phyloP scores from a whole-genome alignment of 2,329 filamentous ascomycete species.

The Orbilia ellipsospora region DNA sequence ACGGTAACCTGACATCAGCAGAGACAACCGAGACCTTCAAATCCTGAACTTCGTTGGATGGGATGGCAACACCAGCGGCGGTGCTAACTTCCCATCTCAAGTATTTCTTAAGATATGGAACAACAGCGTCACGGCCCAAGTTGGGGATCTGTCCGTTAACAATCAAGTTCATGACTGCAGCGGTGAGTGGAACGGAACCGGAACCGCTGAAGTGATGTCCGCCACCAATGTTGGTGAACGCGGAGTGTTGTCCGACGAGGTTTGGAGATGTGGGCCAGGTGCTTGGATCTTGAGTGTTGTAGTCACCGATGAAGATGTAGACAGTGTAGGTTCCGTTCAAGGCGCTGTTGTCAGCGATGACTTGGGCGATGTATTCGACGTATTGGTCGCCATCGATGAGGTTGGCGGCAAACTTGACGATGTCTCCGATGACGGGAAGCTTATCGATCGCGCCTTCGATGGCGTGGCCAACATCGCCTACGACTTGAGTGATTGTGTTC shows the following conservation, averaged over 20 bases:
- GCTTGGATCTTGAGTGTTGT: constrained; percentile 58
- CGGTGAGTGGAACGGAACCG: constrained; percentile 63
- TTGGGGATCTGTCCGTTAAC: constrained; percentile 58
- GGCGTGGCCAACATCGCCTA: constrained; percentile 10
- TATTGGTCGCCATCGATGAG: constrained; percentile 57
- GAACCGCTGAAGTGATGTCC: constrained; percentile 60
- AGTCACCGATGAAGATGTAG: constrained; percentile 62
- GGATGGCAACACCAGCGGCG: constrained; percentile 35
- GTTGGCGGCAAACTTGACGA: constrained; percentile 26
- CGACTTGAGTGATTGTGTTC: constrained; percentile 1
- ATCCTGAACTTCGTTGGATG: constrained; percentile 33
- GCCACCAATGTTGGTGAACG: constrained; percentile 60
- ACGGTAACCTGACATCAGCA: constrained; percentile 43
- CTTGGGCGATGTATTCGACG: constrained; percentile 62
- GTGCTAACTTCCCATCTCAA: constrained; percentile 59
- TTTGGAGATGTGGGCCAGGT: constrained; percentile 62
- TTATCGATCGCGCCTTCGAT: constrained; percentile 43
- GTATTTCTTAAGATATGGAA: constrained; percentile 60
- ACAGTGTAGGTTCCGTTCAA: constrained; percentile 61
- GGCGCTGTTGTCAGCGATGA: constrained; percentile 61
- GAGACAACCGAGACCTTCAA: constrained; percentile 47
- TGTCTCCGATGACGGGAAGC: constrained; percentile 34
- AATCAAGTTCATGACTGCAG: constrained; percentile 61
- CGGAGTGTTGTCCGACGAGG: constrained; percentile 63
- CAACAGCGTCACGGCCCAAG: constrained; percentile 60